phyloP scores from a whole-genome alignment of 1,139 yeast species.

The Yarrowia galli region DNA sequence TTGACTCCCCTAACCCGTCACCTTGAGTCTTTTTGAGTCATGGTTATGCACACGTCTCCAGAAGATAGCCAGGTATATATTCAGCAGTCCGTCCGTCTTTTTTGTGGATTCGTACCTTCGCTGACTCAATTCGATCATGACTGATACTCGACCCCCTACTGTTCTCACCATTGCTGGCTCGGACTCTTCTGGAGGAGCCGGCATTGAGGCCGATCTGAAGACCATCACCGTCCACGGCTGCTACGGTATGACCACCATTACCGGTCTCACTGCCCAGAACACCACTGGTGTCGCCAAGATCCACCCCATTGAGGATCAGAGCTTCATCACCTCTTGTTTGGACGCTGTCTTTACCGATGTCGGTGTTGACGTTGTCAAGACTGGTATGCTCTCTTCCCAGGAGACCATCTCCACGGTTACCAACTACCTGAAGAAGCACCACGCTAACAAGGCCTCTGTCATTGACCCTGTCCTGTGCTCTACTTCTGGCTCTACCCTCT shows the following conservation, averaged over 20 bases:
- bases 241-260: slow-evolving; percentile 80
- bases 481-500: slow-evolving; percentile 71
- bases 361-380: slow-evolving; percentile 72
- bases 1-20: slow-evolving; percentile 29
- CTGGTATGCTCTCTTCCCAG: slow-evolving; percentile 75
- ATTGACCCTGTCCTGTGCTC: slow-evolving; percentile 87
- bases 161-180: slow-evolving; percentile 82
- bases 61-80: slow-evolving; percentile 25
- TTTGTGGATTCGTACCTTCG: not conserved
- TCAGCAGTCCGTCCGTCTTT: not conserved
- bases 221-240: slow-evolving; percentile 81
- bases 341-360: slow-evolving; percentile 69
- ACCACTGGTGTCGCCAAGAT: slow-evolving; percentile 62
- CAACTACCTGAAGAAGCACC: slow-evolving; percentile 51
- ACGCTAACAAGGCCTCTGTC: slow-evolving; percentile 54
- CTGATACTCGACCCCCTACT: slow-evolving; percentile 31
- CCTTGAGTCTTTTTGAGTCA: slow-evolving; percentile 38
- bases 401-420: slow-evolving; percentile 63
- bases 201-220: slow-evolving; percentile 90
- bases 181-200: slow-evolving; percentile 94
- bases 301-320: slow-evolving; percentile 55
- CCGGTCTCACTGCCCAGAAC: slow-evolving; percentile 87
- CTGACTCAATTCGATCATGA: slow-evolving; percentile 16
- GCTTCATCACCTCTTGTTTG: slow-evolving; percentile 58
- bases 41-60: slow-evolving; percentile 27